Evolutionary conservation across 257 asterid genomes (phyloP).

Genomic region (Solanum chiquidenum): DNA sequence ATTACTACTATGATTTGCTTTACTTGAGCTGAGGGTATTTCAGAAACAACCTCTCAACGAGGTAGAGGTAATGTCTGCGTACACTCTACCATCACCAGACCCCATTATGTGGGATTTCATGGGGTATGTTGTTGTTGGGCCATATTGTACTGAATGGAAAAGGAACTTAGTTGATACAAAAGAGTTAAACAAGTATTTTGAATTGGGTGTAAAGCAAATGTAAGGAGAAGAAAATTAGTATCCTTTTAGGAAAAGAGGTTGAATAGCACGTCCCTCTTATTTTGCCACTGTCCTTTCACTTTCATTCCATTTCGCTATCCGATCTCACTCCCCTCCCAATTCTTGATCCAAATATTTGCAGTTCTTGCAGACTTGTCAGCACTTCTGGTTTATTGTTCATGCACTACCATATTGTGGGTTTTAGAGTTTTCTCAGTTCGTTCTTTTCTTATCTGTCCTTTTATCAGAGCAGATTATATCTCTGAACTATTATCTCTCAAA

Average conservation of each 20-base stretch:
- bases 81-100: neutral
- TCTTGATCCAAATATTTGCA: neutral
- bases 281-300: neutral
- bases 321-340: neutral
- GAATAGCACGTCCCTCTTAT: neutral
- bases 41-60: neutral
- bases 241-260: neutral
- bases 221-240: neutral
- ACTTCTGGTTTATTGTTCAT: neutral
- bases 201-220: neutral
- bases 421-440: neutral
- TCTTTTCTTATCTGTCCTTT: neutral
- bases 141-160: neutral
- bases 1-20: neutral
- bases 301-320: neutral
- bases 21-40: neutral
- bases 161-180: neutral
- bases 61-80: neutral
- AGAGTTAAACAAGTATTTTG: neutral
- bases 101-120: neutral
- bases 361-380: neutral
- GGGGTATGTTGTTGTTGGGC: neutral
- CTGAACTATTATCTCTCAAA: neutral
- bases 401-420: neutral
- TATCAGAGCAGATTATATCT: neutral